Evolutionary conservation across 108 stramenopile genomes (phyloP), one percentile per base, ranked within the genome.

Genomic region (Pseudonitzschia multistriata): DNA sequence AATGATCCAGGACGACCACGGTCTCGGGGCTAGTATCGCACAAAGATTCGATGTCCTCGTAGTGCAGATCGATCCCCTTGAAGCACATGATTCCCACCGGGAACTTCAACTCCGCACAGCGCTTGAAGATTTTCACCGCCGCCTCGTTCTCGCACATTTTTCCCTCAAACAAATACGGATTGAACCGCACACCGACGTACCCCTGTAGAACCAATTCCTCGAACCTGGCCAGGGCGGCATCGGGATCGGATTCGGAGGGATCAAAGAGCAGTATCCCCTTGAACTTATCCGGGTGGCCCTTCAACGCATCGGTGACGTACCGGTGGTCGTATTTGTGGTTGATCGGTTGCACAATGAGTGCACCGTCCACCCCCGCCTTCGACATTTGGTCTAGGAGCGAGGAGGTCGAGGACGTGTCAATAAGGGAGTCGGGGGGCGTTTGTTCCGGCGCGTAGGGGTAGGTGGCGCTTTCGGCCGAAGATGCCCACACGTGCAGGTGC

Each of bases 31-130:
- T 86, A 33, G 70, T 53, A 15, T 76, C 29, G 55, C 89, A 67
- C 52, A 95, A 78, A 36, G 56, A 33, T 29, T 79, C 19, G 30
- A 95, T 86, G 63, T 93, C 92, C 25, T 84, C 80, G 60, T 69
- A 75, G 67, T 93, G 94, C 70, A 88, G 74, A 7, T 79, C 74
- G 11, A 95, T 67, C 6, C 94, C 94, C 65, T 92, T 88, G 79
- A 95, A 93, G 61, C 89, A 91, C 94, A 95, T 95, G 64, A 95
- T 70, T 2, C 94, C 92, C 1, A 95, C 92, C 10, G 94, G 92
- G 61, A 91, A 70, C 2, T 83, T 64, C 29, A 95, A 67, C 71
- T 95, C 92, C 1, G 72, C 94, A 72, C 90, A 91, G 62, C 90
- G 65, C 67, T 83, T 79, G 66, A 81, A 95, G 5, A 93, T 80